phyloP scores from a whole-genome alignment of 2,329 filamentous ascomycete species.

The Graphilbum fragrans region DNA sequence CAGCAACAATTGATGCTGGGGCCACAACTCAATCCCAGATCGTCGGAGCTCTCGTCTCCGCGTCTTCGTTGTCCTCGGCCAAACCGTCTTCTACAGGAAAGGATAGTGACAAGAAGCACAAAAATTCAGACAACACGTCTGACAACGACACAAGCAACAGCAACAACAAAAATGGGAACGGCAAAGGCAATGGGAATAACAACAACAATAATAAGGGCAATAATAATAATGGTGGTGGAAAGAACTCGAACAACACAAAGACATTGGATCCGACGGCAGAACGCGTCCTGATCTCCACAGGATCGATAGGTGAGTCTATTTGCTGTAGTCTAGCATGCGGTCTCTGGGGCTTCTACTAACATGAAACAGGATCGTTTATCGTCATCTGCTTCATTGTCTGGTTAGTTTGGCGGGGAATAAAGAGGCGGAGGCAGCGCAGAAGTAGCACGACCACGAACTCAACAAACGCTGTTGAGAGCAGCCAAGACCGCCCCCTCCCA shows the following conservation, averaged over 20 bases:
- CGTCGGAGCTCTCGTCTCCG: neutral
- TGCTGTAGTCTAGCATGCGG: too few relatives aligned
- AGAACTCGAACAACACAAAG: neutral
- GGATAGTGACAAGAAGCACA: too few relatives aligned
- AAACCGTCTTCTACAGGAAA: neutral
- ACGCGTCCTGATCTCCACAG: slow-evolving; percentile 19
- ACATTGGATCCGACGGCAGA: slow-evolving; percentile 14
- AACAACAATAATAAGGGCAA: neutral
- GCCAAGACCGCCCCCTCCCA: slow-evolving; percentile 1
- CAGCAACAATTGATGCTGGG: neutral
- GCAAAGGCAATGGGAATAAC: neutral
- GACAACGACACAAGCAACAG: neutral
- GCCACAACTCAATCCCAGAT: neutral
- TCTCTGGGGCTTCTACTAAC: neutral
- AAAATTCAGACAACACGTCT: slow-evolving; percentile 1
- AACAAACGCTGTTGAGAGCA: neutral
- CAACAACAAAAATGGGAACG: neutral
- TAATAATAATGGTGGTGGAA: neutral
- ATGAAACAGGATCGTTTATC: slow-evolving; percentile 27
- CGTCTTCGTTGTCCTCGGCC: neutral
- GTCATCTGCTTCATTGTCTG: slow-evolving; percentile 30
- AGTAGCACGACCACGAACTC: neutral
- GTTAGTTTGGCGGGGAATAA: slow-evolving; percentile 28
- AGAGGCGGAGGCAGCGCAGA: slow-evolving; percentile 17
- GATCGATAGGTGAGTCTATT: slow-evolving; percentile 19